A percentile compares a stretch with the other conserved stretches of the same genome.
Conservation (phyloP, 1,284 basidiomycete genomes). For the Puccinia triticina region DNA sequence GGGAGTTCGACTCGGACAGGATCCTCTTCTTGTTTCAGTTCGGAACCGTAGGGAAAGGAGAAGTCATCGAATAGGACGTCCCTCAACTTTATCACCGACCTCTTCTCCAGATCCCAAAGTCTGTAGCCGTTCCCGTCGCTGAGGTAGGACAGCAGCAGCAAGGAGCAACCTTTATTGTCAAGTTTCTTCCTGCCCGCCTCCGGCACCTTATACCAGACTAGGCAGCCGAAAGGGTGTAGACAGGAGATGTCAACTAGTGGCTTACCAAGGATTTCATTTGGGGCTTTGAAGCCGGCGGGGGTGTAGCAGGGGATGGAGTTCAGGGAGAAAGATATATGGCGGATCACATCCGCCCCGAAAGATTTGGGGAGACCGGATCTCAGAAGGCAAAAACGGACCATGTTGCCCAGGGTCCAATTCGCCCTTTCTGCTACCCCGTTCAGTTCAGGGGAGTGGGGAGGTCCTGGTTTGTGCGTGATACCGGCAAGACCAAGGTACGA, state of each 20-base stretch:
- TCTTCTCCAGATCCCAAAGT: slow-evolving; percentile 4
- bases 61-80: background rate
- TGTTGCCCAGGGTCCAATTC: background rate
- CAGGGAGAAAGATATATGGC: too few species aligned
- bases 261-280: background rate
- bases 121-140: background rate
- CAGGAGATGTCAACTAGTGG: background rate
- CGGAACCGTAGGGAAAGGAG: background rate
- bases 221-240: slow-evolving; percentile 19
- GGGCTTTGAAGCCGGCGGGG: background rate
- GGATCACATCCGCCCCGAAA: slow-evolving; percentile 3
- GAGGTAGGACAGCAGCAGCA: background rate
- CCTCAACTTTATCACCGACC: background rate
- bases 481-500: background rate
- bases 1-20: too few species aligned
- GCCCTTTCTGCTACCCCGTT: slow-evolving; percentile 5
- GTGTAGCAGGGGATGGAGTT: slow-evolving; percentile 8
- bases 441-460: slow-evolving; percentile 5
- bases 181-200: background rate
- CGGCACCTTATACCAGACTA: background rate
- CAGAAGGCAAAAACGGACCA: background rate
- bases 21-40: background rate
- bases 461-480: background rate
- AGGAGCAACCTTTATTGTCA: background rate
- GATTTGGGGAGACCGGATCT: background rate